Conservation (phyloP, 2,329 filamentous ascomycete species). For the Aureobasidium sp. region DNA sequence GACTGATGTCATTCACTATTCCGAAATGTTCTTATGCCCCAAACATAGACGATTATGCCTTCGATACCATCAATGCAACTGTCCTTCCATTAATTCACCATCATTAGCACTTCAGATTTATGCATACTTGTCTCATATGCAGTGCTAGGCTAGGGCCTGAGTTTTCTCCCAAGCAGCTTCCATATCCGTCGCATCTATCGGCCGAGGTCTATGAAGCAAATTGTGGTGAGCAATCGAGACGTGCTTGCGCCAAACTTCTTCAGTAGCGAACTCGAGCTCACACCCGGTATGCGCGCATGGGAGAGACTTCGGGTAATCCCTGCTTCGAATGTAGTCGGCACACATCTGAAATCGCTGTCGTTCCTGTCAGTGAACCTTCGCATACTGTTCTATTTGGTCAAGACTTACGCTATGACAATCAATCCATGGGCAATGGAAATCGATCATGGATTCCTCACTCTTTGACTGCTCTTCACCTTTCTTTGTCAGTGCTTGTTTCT, state of each 20-base stretch:
- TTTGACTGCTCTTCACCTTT: not conserved
- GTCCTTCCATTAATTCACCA: not conserved
- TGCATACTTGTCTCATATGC: not conserved
- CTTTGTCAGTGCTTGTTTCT: not conserved
- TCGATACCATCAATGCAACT: constrained; percentile 12
- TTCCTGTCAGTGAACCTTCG: not conserved
- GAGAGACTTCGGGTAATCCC: not conserved
- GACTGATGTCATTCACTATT: not conserved
- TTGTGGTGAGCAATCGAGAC: constrained; percentile 24
- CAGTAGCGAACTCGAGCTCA: constrained; percentile 19
- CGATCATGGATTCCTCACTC: not conserved
- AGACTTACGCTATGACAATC: constrained; percentile 6
- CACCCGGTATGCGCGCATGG: constrained; percentile 24
- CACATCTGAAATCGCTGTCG: not conserved
- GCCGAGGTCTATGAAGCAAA: constrained; percentile 15
- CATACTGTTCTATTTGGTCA: not conserved
- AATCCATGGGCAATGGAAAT: constrained; percentile 15
- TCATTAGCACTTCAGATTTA: not conserved
- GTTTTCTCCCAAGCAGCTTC: not conserved
- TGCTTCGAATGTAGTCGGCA: not conserved
- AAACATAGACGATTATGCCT: constrained; percentile 5
- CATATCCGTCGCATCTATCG: not conserved
- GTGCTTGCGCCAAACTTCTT: constrained; percentile 22
- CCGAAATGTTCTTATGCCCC: not conserved
- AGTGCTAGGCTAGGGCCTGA: not conserved